A percentile compares a stretch with the other conserved stretches of the same genome.
phyloP scores from a whole-genome alignment of 805 yeast genomes.

The Candida ipomoeae region DNA sequence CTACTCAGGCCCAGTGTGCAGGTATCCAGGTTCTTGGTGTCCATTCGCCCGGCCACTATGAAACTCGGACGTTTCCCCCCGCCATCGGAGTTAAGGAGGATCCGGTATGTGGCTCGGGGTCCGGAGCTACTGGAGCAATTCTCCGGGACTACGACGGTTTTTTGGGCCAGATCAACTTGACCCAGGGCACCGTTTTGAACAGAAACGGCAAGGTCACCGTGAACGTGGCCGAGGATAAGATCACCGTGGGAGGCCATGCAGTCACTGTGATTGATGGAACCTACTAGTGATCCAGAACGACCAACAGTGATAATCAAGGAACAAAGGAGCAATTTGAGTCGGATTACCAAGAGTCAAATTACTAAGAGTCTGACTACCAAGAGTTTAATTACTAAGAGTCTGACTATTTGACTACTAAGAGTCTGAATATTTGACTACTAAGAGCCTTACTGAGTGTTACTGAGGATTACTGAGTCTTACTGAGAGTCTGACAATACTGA shows the following conservation, averaged over 20 bases:
- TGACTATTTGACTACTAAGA: too few relatives aligned
- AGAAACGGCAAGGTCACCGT: constrained; percentile 37
- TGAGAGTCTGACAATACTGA: too few relatives aligned
- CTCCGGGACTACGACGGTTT: constrained; percentile 12
- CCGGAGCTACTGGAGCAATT: constrained; percentile 27
- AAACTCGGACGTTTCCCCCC: constrained; percentile 44
- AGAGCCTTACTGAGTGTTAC: too few relatives aligned
- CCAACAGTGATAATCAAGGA: background rate
- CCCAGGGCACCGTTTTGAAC: constrained; percentile 25
- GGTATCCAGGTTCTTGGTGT: constrained; percentile 42
- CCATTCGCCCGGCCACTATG: constrained; percentile 17
- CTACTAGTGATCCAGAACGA: background rate
- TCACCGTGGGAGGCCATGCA: constrained; percentile 40
- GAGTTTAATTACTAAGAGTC: too few relatives aligned
- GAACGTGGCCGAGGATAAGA: constrained; percentile 9
- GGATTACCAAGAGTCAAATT: too few relatives aligned
- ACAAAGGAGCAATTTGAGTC: too few relatives aligned
- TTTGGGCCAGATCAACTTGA: constrained; percentile 7
- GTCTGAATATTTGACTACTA: too few relatives aligned
- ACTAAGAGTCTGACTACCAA: too few relatives aligned
- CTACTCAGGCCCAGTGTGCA: background rate
- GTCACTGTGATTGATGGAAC: constrained; percentile 34
- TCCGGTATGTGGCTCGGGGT: constrained; percentile 54
- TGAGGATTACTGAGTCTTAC: too few relatives aligned
- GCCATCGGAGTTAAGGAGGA: constrained; percentile 39